Conservation (phyloP, 805 yeast species). For the Candida sakaeoensis region DNA sequence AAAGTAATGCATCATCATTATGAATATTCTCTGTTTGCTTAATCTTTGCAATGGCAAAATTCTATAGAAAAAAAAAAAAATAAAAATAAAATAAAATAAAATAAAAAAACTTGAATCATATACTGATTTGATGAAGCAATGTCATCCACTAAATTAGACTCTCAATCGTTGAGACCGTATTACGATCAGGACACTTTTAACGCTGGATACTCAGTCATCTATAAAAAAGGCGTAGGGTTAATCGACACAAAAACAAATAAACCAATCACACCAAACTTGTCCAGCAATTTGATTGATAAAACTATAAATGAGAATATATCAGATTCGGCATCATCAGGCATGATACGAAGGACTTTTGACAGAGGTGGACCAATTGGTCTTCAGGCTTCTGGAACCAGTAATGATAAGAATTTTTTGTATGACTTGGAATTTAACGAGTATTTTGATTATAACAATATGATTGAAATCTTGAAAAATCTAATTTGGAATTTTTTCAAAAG, state of each 20-base stretch:
- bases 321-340: constrained; percentile 6
- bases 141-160: constrained; percentile 5
- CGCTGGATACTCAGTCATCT: constrained; percentile 59
- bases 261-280: constrained; percentile 28
- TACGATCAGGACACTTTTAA: constrained; percentile 65
- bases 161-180: constrained; percentile 54
- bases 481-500: constrained; percentile 60
- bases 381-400: neutral
- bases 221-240: constrained; percentile 60
- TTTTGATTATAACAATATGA: constrained; percentile 55
- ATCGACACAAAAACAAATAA: constrained; percentile 42
- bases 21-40: too few species aligned
- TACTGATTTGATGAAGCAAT: neutral
- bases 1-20: too few species aligned
- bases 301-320: constrained; percentile 10
- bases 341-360: constrained; percentile 8
- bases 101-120: too few species aligned
- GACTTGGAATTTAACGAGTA: constrained; percentile 67
- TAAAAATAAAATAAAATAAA: too few species aligned
- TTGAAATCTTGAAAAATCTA: constrained; percentile 54
- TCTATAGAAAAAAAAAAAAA: constrained; percentile 1
- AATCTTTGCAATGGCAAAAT: neutral
- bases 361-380: constrained; percentile 11
- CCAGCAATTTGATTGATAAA: constrained; percentile 15
- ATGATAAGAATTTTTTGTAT: constrained; percentile 42